Conservation (phyloP, 2,329 filamentous ascomycete species). For the Aspergillus sp. region DNA sequence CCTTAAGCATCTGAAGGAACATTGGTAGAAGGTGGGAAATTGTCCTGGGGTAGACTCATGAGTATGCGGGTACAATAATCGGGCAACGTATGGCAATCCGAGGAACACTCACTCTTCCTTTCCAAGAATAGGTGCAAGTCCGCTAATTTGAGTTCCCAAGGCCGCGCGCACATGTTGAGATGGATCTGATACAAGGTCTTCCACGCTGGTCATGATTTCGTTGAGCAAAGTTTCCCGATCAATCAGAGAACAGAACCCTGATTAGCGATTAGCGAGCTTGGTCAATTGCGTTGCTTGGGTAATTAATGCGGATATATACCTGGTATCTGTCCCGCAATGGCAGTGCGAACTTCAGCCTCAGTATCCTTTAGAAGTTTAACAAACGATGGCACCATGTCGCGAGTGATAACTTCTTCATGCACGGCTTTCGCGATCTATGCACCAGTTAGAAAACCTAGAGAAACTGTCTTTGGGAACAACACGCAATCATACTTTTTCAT, state of each 20-base stretch:
- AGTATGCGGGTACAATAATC: neutral
- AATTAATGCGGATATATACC: slow-evolving; percentile 46
- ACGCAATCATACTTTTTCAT: slow-evolving; percentile 75
- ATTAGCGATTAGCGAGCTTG: slow-evolving; percentile 17
- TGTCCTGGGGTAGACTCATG: slow-evolving; percentile 59
- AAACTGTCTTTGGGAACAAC: neutral
- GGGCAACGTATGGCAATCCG: neutral
- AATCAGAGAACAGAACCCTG: slow-evolving; percentile 87
- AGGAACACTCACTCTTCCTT: slow-evolving; percentile 78
- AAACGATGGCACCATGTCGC: slow-evolving; percentile 93
- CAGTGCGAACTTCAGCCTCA: slow-evolving; percentile 94
- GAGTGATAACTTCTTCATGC: slow-evolving; percentile 90
- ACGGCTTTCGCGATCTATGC: slow-evolving; percentile 92
- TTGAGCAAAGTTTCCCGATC: slow-evolving; percentile 85
- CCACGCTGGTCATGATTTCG: slow-evolving; percentile 94
- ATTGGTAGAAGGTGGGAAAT: slow-evolving; percentile 96
- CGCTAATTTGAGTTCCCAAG: slow-evolving; percentile 94
- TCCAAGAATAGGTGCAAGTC: slow-evolving; percentile 91
- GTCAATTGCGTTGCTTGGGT: slow-evolving; percentile 4
- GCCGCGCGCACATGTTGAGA: slow-evolving; percentile 97
- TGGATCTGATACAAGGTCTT: slow-evolving; percentile 91
- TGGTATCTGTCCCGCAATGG: slow-evolving; percentile 95
- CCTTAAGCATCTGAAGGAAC: slow-evolving; percentile 99
- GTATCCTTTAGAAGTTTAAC: slow-evolving; percentile 97
- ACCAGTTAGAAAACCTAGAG: slow-evolving; percentile 15